These are phyloP conservation scores for Yamadazyma mexicana DNA, from an alignment of 1,139 yeast species.

Conservation along the genomic window DNA sequence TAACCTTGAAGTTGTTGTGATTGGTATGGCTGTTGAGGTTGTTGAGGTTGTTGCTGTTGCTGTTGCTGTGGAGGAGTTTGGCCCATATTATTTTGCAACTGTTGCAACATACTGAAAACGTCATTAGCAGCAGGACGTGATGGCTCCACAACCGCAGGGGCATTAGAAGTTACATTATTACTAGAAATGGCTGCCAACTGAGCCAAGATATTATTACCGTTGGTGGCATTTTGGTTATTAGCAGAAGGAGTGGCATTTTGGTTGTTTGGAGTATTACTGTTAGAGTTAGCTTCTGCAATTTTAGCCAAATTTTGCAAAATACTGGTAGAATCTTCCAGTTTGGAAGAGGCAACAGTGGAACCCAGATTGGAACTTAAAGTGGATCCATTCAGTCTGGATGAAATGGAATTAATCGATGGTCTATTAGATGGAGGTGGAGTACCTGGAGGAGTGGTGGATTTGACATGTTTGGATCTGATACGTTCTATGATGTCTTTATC, in stretches of 20 bases:
- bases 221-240: slow-evolving; percentile 18
- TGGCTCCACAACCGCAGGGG: slow-evolving; percentile 13
- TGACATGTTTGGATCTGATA: slow-evolving; percentile 61
- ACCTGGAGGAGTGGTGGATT: slow-evolving; percentile 56
- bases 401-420: slow-evolving; percentile 16
- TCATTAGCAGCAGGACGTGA: slow-evolving; percentile 24
- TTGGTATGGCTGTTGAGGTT: too few relatives aligned
- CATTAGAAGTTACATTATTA: slow-evolving; percentile 17
- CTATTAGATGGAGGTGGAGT: slow-evolving; percentile 48
- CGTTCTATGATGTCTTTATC: slow-evolving; percentile 52
- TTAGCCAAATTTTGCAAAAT: slow-evolving; percentile 68
- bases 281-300: slow-evolving; percentile 39
- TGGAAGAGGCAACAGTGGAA: slow-evolving; percentile 4
- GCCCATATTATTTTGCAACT: slow-evolving; percentile 30
- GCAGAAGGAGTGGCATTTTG: slow-evolving; percentile 10
- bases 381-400: not conserved
- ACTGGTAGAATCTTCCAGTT: slow-evolving; percentile 51
- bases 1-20: slow-evolving; percentile 5
- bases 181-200: slow-evolving; percentile 48
- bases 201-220: slow-evolving; percentile 43
- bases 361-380: not conserved
- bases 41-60: slow-evolving; percentile 1
- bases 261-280: slow-evolving; percentile 23
- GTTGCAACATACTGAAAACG: slow-evolving; percentile 45
- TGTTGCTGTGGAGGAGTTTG: slow-evolving; percentile 7